Evolutionary conservation across 1,284 basidiomycete species (phyloP), one percentile per base, ranked within the genome.

Genomic region (Fomitopsis betulina): DNA sequence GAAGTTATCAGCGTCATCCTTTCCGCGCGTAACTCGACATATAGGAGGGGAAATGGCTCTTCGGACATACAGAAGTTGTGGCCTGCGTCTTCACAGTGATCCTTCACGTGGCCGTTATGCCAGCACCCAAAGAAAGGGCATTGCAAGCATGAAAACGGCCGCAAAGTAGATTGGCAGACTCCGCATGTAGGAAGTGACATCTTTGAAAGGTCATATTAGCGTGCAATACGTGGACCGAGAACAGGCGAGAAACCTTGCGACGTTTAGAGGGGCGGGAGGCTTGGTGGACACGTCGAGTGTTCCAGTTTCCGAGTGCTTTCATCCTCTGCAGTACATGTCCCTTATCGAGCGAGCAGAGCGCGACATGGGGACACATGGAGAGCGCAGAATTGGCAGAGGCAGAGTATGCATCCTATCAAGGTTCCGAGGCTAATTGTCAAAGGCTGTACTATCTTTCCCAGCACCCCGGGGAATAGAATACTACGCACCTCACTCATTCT

Each of bases 131-230:
- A 78, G 67, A 80, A 90, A 5, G 82, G 68, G 68, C 93, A 95
- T n/a, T 88, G 82, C 10, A 94, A 74, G 65, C 93, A 95, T 8
- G 84, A 85, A 70, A 89, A 88, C 1, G 92, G 91, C n/a, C 90
- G 77, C 21, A 93, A 75, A 0, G 84, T 67, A 0, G 79, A 58
- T 5, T 76, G 70, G 67, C 93, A 95, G 8, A 77, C 79, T 10
- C 80, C 79, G 68, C 93, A 94, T 7, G 78, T 72, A 9, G 91
- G 90, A 25, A 76, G 66, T 0, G 76, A 62, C 21, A 77, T 63
- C 78, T 78, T 43, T 0, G 5, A 12, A 17, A 2, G 35, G 15
- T 23, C 19, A 12, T n/a, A 17, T 35, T 19, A 55, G 21, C 23
- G 25, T 13, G 13, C 23, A 23, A 13, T 35, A 10, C 27, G 10